Base-by-base conservation (phyloP, 164 flowering plant genomes). In the Macadamia integrifolia region DNA sequence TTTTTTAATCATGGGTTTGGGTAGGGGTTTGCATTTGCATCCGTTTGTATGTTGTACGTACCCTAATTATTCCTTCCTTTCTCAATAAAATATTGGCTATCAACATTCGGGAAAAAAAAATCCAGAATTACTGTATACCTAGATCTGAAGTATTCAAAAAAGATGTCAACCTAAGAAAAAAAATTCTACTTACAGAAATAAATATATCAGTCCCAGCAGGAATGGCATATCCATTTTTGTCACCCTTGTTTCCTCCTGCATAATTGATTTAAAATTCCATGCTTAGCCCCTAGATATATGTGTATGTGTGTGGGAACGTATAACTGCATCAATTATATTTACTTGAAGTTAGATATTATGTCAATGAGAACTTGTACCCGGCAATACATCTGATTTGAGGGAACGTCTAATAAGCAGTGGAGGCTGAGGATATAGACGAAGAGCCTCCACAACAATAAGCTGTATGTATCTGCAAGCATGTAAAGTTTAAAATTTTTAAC, bases 361-460 rank as follows among this genome's bases (percentile, higher is more conserved):
- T 23, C 23, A 23, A 35, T 35, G 40, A 35, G 3, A 35, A 35
- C 40, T 2, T 35, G 40, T 83, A 91, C 99, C 97, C 74, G 99
- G 99, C 67, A 94, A 78, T 50, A 63, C 53, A 82, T 94, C 99
- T 44, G 97, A 56, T 75, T 76, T 88, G 71, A 94, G 92, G n/a
- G 97, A 43, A 53, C 97, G 95, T 70, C 97, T 86, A 61, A 94
- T 94, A 3, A 94, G 93, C 80, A 94, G 72, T 40, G 99, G 99
- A 10, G 99, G 97, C 63, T 94, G 99, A 71, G 99, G 99, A 81
- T 80, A 94, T 67, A 94, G 69, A n/a, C 99, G 95, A 64, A 94
- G 92, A 63, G 92, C 29, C 81, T 92, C 99, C 13, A 80, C 95
- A 72, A 92, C 82, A 72, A 94, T 88, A 52, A 90, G 90, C 52